Base-by-base conservation (phyloP, 2,329 filamentous ascomycete genomes). In the Diaporthe caulivora region DNA sequence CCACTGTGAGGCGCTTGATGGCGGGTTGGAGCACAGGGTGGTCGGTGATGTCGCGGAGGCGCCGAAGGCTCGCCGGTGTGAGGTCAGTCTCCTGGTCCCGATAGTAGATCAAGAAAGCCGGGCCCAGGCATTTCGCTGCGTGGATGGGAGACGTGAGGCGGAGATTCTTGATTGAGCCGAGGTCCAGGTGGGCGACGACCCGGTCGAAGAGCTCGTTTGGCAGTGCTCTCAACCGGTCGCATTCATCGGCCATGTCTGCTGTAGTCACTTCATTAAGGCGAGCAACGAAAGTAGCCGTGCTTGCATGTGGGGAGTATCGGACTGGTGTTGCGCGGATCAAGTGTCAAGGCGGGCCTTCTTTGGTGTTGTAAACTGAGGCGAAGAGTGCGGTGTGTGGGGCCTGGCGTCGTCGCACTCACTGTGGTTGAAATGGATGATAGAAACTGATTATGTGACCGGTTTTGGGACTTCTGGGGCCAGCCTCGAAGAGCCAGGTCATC, bases 201-300 rank as follows among this genome's bases (percentile, higher is more conserved):
- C 26, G 55, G 18, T 62, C 13, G 47, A 31, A 62, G 26, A 71
- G 55, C 57, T 71, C 69, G 29, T 71, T 71, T 13, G 69, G 69
- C 10, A 71, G 55, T 7, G 31, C 29, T 2, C 8, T n/a, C 24
- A 71, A 60, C 10, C 47, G 44, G 17, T 71, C 69, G 47, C 1
- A 9, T 18, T 21, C 62, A 15, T 37, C 47, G 21, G 44, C 31
- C 62, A 67, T 67, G 9, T 7, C 15, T 53, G 8, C 17, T 26
- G 21, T 7, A 26, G 34, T 26, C 17, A 8, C 6, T 9, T 65
- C 21, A 13, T 3, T 26, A 53, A n/a, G 10, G 9, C 17, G 21
- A 34, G 29, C 0, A 9, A 13, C 7, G 26, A 24, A 37, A 34
- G 29, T 0, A 18, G 3, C 5, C 24, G 13, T 34, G 10, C 7